phyloP scores from a whole-genome alignment of 805 yeast genomes.

The Yamadazyma tumulicola region DNA sequence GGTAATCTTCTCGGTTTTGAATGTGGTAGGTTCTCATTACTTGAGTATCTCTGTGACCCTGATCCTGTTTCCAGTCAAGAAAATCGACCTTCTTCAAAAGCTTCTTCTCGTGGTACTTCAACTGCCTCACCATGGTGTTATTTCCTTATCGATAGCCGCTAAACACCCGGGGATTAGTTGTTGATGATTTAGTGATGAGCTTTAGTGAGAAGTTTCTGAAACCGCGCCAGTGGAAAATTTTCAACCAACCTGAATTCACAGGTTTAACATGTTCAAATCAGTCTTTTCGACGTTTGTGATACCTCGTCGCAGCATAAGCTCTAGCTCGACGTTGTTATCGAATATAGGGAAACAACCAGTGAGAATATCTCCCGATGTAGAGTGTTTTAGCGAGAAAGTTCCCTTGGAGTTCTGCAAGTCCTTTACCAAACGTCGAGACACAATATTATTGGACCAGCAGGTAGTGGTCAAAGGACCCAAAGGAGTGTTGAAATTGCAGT shows the following conservation, averaged over 20 bases:
- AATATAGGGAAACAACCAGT: slow-evolving; percentile 84
- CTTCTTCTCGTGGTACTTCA: slow-evolving; percentile 94
- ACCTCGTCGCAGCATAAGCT: background rate
- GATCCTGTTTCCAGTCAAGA: slow-evolving; percentile 96
- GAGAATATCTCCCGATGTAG: slow-evolving; percentile 59
- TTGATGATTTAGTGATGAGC: too few species aligned
- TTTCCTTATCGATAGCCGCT: too few species aligned
- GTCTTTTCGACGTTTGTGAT: background rate
- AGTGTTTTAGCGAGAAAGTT: slow-evolving; percentile 44
- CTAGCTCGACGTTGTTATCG: slow-evolving; percentile 28
- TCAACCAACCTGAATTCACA: too few species aligned
- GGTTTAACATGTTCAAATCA: too few species aligned
- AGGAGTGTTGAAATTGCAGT: slow-evolving; percentile 59
- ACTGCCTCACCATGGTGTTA: slow-evolving; percentile 70
- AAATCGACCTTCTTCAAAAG: slow-evolving; percentile 93
- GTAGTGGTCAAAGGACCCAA: slow-evolving; percentile 72
- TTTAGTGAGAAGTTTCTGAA: too few species aligned
- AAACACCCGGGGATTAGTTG: too few species aligned
- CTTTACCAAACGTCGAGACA: slow-evolving; percentile 64
- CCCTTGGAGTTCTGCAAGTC: slow-evolving; percentile 52
- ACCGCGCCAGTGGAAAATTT: too few species aligned
- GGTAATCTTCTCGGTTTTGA: slow-evolving; percentile 93
- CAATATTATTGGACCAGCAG: slow-evolving; percentile 53
- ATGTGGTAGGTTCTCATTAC: slow-evolving; percentile 94
- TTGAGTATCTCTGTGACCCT: slow-evolving; percentile 92